Evolutionary conservation across 495 filamentous ascomycete species (phyloP).

Genomic region (Neurospora intermedia): DNA sequence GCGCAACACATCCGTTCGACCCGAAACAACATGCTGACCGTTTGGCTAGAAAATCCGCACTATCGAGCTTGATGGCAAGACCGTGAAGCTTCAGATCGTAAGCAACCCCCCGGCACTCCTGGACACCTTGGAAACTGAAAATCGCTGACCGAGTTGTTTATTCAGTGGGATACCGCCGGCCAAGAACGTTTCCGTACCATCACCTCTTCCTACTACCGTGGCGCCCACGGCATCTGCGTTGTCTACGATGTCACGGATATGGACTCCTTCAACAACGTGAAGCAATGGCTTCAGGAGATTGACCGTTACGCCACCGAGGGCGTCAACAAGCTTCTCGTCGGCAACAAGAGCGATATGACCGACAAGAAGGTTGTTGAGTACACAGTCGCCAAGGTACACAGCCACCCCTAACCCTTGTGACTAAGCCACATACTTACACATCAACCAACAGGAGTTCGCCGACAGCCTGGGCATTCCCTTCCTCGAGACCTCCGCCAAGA

Average conservation of each 20-base stretch:
- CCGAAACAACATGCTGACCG: conserved; percentile 16
- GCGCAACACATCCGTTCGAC: not conserved
- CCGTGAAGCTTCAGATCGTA: conserved; percentile 99
- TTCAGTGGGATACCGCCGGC: conserved; percentile 95
- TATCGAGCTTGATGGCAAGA: conserved; percentile 98
- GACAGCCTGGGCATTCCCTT: conserved; percentile 98
- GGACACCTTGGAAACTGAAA: not conserved
- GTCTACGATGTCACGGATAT: conserved; percentile 99
- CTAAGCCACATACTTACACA: conserved; percentile 6
- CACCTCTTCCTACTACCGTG: conserved; percentile 98
- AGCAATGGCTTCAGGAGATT: conserved; percentile 99
- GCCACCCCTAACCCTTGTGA: not conserved
- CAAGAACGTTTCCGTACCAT: conserved; percentile 99
- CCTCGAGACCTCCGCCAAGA: conserved; percentile 99
- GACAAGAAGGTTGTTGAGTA: conserved; percentile 99
- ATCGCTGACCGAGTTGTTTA: conserved; percentile 8
- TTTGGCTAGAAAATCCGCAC: conserved; percentile 89
- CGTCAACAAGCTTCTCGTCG: conserved; percentile 97
- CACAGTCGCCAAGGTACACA: conserved; percentile 90
- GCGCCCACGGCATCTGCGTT: conserved; percentile 96
- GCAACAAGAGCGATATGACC: conserved; percentile 99
- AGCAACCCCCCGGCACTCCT: conserved; percentile 18
- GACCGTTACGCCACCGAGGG: conserved; percentile 98
- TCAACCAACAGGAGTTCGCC: conserved; percentile 71
- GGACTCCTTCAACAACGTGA: conserved; percentile 99